Conservation (phyloP, 1,284 basidiomycete genomes). For the Marasmius sp. region DNA sequence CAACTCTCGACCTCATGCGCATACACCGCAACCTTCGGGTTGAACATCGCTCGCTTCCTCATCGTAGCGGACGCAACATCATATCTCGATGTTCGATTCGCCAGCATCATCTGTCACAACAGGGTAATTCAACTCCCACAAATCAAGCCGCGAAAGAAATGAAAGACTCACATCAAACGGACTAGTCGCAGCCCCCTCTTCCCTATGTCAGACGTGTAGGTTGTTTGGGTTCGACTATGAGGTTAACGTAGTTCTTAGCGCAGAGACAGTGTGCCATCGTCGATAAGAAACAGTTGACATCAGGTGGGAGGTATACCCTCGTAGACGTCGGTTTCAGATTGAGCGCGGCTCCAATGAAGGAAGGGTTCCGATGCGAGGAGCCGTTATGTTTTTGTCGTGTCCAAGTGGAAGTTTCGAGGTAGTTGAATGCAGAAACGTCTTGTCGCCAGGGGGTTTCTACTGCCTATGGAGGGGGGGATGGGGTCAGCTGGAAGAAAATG, state of each 20-base stretch:
- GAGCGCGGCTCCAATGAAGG: conserved; percentile 82
- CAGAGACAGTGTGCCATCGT: conserved; percentile 81
- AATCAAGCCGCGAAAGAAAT: neutral
- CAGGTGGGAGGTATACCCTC: conserved; percentile 88
- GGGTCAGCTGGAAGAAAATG: neutral
- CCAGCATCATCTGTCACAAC: conserved; percentile 61
- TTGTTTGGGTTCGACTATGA: too few relatives aligned
- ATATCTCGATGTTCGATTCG: conserved; percentile 64
- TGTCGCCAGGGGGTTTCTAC: too few relatives aligned
- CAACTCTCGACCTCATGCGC: too few relatives aligned
- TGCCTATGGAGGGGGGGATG: conserved; percentile 41
- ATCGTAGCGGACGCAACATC: conserved; percentile 61
- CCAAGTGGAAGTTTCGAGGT: conserved; percentile 87
- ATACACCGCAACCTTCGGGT: too few relatives aligned
- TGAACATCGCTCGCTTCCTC: too few relatives aligned
- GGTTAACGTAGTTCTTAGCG: too few relatives aligned
- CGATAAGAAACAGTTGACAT: conserved; percentile 82
- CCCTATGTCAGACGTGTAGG: too few relatives aligned
- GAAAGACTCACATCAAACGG: conserved; percentile 64
- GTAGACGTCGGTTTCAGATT: conserved; percentile 73
- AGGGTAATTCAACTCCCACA: conserved; percentile 1
- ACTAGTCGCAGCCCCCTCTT: too few relatives aligned
- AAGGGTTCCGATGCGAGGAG: conserved; percentile 72
- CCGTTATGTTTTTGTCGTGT: conserved; percentile 79
- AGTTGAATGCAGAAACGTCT: conserved; percentile 80